Evolutionary conservation across 2,329 filamentous ascomycete genomes (phyloP).

Genomic region (Bretziella fagacearum): DNA sequence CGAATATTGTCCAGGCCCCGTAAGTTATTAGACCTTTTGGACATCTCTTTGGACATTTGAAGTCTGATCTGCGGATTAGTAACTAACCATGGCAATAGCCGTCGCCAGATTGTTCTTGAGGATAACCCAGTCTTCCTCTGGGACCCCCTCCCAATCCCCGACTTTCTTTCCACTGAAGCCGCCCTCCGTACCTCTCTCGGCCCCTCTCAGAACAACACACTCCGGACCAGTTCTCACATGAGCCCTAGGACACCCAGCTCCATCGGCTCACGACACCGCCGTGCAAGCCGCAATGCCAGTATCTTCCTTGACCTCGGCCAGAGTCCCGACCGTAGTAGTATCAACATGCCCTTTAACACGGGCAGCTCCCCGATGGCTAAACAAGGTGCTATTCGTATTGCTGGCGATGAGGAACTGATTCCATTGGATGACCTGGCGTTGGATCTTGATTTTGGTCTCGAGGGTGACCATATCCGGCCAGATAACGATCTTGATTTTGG

Average conservation of each 20-base stretch:
- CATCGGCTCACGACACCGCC: neutral
- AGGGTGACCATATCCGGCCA: neutral
- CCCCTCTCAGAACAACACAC: neutral
- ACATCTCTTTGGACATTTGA: no score
- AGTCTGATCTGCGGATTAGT: conserved; percentile 17
- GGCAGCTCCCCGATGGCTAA: conserved; percentile 1
- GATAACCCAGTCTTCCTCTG: conserved; percentile 74
- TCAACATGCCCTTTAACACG: conserved; percentile 1
- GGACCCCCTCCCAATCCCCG: conserved; percentile 39
- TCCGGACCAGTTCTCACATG: conserved; percentile 11
- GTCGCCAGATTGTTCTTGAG: conserved; percentile 55
- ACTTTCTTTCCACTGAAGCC: conserved; percentile 23
- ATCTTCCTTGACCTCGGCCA: conserved; percentile 11
- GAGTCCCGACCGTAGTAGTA: conserved; percentile 11
- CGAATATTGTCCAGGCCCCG: conserved; percentile 54
- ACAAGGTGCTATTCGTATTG: conserved; percentile 7
- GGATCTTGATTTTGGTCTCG: conserved; percentile 13
- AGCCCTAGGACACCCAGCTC: conserved; percentile 9
- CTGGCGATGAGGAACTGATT: conserved; percentile 14
- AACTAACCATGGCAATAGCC: conserved; percentile 34
- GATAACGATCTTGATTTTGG: neutral
- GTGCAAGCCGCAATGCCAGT: conserved; percentile 5
- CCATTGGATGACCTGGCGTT: conserved; percentile 16
- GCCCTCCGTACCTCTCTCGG: conserved; percentile 5
- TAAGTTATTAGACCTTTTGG: no score